These are phyloP conservation scores for Auricularia sp. DNA, from an alignment of 768 basidiomycete species.

Conservation along the genomic window DNA sequence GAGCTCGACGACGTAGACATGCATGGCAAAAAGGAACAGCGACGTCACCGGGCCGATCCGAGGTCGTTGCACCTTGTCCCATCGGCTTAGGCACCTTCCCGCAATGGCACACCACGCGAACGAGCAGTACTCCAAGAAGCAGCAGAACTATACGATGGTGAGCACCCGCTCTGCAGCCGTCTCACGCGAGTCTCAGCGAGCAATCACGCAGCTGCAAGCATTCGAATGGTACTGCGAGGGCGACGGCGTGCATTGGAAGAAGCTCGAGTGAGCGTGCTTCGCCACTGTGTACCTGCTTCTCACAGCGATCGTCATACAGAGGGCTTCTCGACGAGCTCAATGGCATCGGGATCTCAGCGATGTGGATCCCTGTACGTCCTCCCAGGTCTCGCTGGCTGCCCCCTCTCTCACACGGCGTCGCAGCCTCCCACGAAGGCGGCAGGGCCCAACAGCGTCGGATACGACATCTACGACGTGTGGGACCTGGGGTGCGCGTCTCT, in stretches of 20 bases:
- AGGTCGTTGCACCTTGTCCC: no score
- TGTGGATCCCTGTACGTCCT: slow-evolving; percentile 9
- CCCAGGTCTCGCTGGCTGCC: background rate
- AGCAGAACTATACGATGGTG: slow-evolving; percentile 7
- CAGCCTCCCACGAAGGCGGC: slow-evolving; percentile 19
- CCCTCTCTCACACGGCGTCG: background rate
- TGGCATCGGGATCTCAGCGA: slow-evolving; percentile 5
- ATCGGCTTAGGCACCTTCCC: no score
- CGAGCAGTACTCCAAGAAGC: slow-evolving; percentile 3
- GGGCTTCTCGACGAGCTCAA: slow-evolving; percentile 4
- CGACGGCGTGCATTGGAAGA: slow-evolving; percentile 9
- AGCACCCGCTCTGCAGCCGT: background rate
- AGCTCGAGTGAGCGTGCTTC: background rate
- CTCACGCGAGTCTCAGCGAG: no score
- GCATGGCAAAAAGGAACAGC: slow-evolving; percentile 16
- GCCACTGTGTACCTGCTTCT: background rate
- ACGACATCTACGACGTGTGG: slow-evolving; percentile 16
- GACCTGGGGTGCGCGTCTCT: slow-evolving; percentile 9
- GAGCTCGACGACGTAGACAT: slow-evolving; percentile 33
- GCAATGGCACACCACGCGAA: slow-evolving; percentile 7
- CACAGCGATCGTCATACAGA: background rate
- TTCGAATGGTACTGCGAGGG: slow-evolving; percentile 12
- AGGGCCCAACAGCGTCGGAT: slow-evolving; percentile 16
- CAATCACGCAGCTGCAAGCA: slow-evolving; percentile 6
- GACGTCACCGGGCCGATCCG: no score